Evolutionary conservation across 331 rosid genomes (phyloP), one percentile per base, ranked within the genome.

Genomic region (Quercus lobata): DNA sequence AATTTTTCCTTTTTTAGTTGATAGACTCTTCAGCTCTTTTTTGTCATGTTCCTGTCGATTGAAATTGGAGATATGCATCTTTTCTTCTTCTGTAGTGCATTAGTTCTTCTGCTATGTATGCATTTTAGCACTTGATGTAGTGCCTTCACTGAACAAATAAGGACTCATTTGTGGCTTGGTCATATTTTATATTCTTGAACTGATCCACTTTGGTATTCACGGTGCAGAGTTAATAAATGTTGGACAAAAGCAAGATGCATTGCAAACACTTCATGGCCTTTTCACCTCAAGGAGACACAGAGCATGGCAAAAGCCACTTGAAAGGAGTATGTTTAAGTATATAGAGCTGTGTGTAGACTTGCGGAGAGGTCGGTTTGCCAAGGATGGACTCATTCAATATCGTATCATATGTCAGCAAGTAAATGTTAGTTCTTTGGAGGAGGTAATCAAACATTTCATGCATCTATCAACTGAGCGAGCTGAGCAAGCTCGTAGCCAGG

Each of bases 401-500:
- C 92, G 98, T 0, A 94, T 94, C 24, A 91, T 91, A 22, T 94
- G 98, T 30, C 98, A 94, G 37, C 98, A 94, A 88, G 98, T 94
- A 34, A 94, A 94, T 85, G 98, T 94, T 52, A 83, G 87, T 74
- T 94, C 98, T 3, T 81, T 94, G 75, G 98, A 94, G 83, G 98
- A 94, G 86, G 98, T 94, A 44, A 94, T 94, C 80, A 94, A 94
- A 87, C 97, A 94, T 76, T 94, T 94, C 63, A 91, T 94, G 97
- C 98, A 92, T 77, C 91, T 93, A 6, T 93, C 99, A 1, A 91
- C 99, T 12, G 99, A 96, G 90, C 91, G 92, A 87, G 98, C 99
- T 5, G 98, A 96, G 83, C 94, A 91, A 86, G 99, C 98, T 4
- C 98, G 98, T 18, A 88, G 84, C 81, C 97, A 96, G 90, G 99